These are phyloP conservation scores for Heliophila coronopifolia DNA, from an alignment of 441 rosid genomes.

Conservation along the genomic window DNA sequence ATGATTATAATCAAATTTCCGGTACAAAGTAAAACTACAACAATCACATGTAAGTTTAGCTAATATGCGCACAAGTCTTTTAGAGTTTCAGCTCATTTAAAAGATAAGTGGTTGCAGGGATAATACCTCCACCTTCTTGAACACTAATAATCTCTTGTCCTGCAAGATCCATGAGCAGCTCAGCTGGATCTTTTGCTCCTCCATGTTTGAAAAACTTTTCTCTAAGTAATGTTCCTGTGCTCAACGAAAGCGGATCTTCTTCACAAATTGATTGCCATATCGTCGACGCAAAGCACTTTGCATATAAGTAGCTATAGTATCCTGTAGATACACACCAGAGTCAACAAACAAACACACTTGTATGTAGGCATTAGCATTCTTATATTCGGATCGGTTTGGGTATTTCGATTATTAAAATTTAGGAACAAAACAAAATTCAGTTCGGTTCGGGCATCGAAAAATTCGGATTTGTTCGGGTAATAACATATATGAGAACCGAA, in stretches of 20 bases:
- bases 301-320: constrained; percentile 86
- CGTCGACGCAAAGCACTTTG: constrained; percentile 85
- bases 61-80: too few species aligned
- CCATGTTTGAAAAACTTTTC: constrained; percentile 65
- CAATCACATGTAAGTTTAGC: too few species aligned
- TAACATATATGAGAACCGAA: too few species aligned
- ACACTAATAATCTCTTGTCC: constrained; percentile 52
- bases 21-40: too few species aligned
- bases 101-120: constrained; percentile 58
- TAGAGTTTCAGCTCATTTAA: constrained; percentile 47
- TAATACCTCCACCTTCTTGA: constrained; percentile 45
- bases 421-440: too few species aligned
- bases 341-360: too few species aligned
- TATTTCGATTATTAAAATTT: too few species aligned
- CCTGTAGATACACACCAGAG: constrained; percentile 36
- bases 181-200: constrained; percentile 80
- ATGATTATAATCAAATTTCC: too few species aligned
- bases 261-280: constrained; percentile 75
- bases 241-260: constrained; percentile 75
- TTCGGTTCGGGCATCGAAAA: too few species aligned
- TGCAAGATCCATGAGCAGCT: constrained; percentile 58
- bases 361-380: too few species aligned
- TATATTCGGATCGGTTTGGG: too few species aligned
- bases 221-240: constrained; percentile 60
- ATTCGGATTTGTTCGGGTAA: too few species aligned